These are phyloP conservation scores for Arabidopsis suecica DNA, from an alignment of 345 rosid species.

Conservation along the genomic window DNA sequence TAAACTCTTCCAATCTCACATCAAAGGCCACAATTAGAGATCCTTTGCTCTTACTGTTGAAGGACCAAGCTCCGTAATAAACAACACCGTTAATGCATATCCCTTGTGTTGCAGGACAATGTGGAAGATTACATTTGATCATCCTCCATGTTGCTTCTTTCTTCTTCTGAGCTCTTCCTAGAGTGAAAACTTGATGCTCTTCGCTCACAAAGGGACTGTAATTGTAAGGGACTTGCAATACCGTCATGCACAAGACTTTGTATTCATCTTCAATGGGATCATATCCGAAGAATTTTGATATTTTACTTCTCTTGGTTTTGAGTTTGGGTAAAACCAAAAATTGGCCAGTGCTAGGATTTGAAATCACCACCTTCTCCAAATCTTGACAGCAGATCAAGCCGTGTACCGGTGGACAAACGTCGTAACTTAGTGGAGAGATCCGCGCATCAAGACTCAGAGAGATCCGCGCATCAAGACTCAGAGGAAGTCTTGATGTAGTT, in stretches of 20 bases:
- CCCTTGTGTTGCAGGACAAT: neutral
- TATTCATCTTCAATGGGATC: neutral
- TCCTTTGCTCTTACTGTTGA: too few species aligned
- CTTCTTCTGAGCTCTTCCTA: neutral
- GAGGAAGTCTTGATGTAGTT: too few species aligned
- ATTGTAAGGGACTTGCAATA: too few species aligned
- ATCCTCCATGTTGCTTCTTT: neutral
- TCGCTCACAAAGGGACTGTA: too few species aligned
- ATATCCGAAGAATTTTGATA: neutral
- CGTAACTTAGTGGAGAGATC: too few species aligned
- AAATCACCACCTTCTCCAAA: too few species aligned
- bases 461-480: too few species aligned
- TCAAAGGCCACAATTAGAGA: neutral
- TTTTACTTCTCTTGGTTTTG: neutral
- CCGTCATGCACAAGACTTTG: slow-evolving; percentile 14
- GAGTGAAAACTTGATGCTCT: neutral
- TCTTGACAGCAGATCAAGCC: too few species aligned
- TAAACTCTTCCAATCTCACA: slow-evolving; percentile 1
- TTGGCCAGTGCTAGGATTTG: too few species aligned
- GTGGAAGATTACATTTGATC: neutral
- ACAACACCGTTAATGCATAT: neutral
- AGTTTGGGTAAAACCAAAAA: too few species aligned
- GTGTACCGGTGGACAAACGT: too few species aligned
- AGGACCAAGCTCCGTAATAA: slow-evolving; percentile 9
- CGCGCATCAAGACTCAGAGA: too few species aligned